A percentile compares a stretch with the other conserved stretches of the same genome.
Evolutionary conservation across 352 stramenopile genomes (phyloP).

Genomic region (Phytophthora sp.): DNA sequence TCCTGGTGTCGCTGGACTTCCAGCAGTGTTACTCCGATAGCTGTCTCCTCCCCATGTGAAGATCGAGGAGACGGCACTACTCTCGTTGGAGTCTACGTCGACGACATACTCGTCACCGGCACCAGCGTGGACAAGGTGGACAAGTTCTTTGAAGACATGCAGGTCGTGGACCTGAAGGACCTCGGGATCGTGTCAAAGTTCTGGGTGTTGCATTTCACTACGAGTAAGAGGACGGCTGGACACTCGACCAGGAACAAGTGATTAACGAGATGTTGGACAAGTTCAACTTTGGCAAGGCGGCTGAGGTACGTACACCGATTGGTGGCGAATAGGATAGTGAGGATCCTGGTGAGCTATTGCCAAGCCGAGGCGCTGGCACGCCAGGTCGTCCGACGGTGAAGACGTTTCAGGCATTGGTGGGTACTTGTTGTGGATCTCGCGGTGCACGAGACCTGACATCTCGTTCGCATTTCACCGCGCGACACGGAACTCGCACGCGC

Average conservation of each 20-base stretch:
- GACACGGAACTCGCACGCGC: slow-evolving; percentile 18
- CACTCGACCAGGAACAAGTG: not conserved
- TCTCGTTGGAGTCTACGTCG: not conserved
- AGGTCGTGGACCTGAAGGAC: not conserved
- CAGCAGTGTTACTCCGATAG: not conserved
- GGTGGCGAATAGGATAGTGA: no score
- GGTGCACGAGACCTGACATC: slow-evolving; percentile 41
- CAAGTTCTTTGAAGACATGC: slow-evolving; percentile 2
- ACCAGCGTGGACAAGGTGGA: not conserved
- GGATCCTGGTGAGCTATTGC: slow-evolving; percentile 1
- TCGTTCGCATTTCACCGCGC: slow-evolving; percentile 26
- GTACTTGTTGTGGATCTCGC: slow-evolving; percentile 39
- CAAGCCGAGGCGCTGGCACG: not conserved
- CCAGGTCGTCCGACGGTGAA: slow-evolving; percentile 19
- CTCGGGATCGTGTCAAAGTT: not conserved
- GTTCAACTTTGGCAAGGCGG: not conserved
- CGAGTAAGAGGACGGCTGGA: not conserved
- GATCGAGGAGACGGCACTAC: not conserved
- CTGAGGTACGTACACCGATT: not conserved
- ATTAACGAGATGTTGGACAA: not conserved
- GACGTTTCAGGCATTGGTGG: slow-evolving; percentile 41
- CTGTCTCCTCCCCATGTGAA: not conserved
- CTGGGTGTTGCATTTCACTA: not conserved
- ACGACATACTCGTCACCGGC: not conserved
- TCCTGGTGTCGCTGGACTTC: not conserved